Conservation (phyloP, 495 filamentous ascomycete species). For the Aspergillus wentii region DNA sequence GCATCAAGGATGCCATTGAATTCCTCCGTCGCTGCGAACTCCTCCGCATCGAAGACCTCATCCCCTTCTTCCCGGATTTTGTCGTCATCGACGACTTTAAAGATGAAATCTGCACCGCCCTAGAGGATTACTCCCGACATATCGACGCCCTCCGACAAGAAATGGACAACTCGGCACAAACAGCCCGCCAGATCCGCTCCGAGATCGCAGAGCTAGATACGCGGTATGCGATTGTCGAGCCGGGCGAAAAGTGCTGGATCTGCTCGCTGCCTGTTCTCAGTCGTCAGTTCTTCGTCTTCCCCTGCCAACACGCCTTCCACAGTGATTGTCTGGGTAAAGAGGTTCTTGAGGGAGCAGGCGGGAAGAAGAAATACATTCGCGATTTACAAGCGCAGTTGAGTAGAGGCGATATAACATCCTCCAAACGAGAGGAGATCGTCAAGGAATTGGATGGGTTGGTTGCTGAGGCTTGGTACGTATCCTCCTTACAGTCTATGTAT, state of each 20-base stretch:
- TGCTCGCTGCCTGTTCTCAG: slow-evolving; percentile 81
- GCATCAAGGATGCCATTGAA: slow-evolving; percentile 92
- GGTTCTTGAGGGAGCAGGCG: slow-evolving; percentile 69
- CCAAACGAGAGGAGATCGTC: slow-evolving; percentile 73
- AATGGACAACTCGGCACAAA: slow-evolving; percentile 89
- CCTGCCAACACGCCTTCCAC: slow-evolving; percentile 96
- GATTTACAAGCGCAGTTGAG: slow-evolving; percentile 80
- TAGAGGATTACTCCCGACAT: slow-evolving; percentile 85
- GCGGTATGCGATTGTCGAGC: slow-evolving; percentile 93
- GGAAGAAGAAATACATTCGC: slow-evolving; percentile 71
- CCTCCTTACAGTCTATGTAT: neutral
- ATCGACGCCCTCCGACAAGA: slow-evolving; percentile 88
- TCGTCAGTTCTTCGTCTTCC: slow-evolving; percentile 95
- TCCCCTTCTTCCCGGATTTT: slow-evolving; percentile 98
- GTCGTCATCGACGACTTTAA: slow-evolving; percentile 99
- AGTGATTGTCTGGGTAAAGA: slow-evolving; percentile 83
- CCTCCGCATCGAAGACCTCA: slow-evolving; percentile 90
- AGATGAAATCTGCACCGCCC: slow-evolving; percentile 88
- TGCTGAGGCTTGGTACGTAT: slow-evolving; percentile 69
- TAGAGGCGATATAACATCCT: slow-evolving; percentile 59
- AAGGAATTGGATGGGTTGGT: slow-evolving; percentile 85
- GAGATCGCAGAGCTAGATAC: slow-evolving; percentile 81
- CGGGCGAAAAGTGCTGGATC: slow-evolving; percentile 87
- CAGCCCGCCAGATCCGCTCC: slow-evolving; percentile 79
- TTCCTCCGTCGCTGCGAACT: slow-evolving; percentile 89